Conservation (phyloP, 2,329 filamentous ascomycete species). For the Paecilomyces niveus region DNA sequence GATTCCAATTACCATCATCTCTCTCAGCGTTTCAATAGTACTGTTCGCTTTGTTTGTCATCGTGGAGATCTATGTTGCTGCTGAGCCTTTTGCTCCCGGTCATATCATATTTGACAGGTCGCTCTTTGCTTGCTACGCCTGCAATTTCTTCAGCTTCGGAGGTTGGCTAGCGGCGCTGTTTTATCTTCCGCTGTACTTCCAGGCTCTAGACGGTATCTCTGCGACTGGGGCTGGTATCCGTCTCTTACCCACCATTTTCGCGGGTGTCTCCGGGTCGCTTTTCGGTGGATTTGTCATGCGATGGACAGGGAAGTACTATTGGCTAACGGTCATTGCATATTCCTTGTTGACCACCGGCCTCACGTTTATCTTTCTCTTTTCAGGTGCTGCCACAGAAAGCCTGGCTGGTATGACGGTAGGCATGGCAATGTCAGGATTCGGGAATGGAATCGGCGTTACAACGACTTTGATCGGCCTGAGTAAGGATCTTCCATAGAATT, state of each 20-base stretch:
- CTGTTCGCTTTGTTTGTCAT: conserved; percentile 62
- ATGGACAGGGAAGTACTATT: conserved; percentile 64
- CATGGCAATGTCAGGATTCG: conserved; percentile 48
- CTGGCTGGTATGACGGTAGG: conserved; percentile 50
- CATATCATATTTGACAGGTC: conserved; percentile 63
- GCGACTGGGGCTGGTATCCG: conserved; percentile 59
- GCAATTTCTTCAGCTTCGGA: conserved; percentile 65
- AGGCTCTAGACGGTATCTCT: conserved; percentile 59
- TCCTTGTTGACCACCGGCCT: conserved; percentile 47
- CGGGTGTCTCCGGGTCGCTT: conserved; percentile 58
- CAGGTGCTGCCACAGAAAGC: conserved; percentile 47
- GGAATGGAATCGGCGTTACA: conserved; percentile 57
- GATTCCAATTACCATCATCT: conserved; percentile 49
- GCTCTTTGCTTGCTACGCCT: conserved; percentile 60
- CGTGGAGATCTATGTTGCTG: conserved; percentile 61
- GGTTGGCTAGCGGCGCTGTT: conserved; percentile 57
- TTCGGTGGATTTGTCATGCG: conserved; percentile 61
- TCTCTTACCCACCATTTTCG: conserved; percentile 59
- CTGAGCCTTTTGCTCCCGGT: conserved; percentile 67
- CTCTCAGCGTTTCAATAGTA: conserved; percentile 48
- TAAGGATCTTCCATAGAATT: conserved; percentile 21
- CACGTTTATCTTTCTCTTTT: conserved; percentile 50
- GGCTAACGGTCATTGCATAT: conserved; percentile 56
- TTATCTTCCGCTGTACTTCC: conserved; percentile 72
- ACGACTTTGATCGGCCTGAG: conserved; percentile 63